Evolutionary conservation across 495 filamentous ascomycete species (phyloP), one percentile per base, ranked within the genome.

Genomic region (Parathielavia hyrcaniae): DNA sequence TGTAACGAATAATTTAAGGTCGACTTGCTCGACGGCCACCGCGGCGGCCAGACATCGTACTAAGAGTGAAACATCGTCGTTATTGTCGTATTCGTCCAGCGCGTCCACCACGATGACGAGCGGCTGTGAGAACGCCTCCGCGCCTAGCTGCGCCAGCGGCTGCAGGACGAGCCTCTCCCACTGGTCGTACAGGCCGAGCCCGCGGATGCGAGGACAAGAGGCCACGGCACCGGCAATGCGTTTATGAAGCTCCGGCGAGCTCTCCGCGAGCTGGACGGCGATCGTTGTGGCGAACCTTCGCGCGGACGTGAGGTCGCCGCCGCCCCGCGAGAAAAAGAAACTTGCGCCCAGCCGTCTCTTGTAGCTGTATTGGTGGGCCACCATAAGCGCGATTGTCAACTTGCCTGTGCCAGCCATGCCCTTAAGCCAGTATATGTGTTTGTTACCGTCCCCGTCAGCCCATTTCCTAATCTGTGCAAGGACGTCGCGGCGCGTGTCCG

Each of bases 401-500:
- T 43, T 43, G 16, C 40, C 40, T n/a, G 40, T 43, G 40, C 40
- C 40, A 4, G 40, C 40, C 40, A 2, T 4, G 3, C 40, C 40
- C 40, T 43, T 43, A 10, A 43, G 40, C 40, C 40, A 43, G 40
- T 43, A 43, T 43, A 43, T 43, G 7, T 13, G 40, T 43, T 20
- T 7, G 7, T 14, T 14, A 22, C 22, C 44, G 22, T 13, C 22
- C n/a, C 44, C 44, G 20, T 46, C 20, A n/a, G 44, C 44, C 44
- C 44, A 46, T 46, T 22, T 46, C 44, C 44, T 23, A 22, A 46
- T 46, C 40, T 43, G 44, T 26, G 44, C 22, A 10, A 46, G 44
- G 44, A 46, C 44, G 44, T 46, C 22, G 44, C 44, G 20, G 44
- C 44, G 44, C 19, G 44, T 26, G 20, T 46, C n/a, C 2, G 20